Base-by-base conservation (phyloP, 2,329 filamentous ascomycete species). In the Chrysoporthe cubensis region DNA sequence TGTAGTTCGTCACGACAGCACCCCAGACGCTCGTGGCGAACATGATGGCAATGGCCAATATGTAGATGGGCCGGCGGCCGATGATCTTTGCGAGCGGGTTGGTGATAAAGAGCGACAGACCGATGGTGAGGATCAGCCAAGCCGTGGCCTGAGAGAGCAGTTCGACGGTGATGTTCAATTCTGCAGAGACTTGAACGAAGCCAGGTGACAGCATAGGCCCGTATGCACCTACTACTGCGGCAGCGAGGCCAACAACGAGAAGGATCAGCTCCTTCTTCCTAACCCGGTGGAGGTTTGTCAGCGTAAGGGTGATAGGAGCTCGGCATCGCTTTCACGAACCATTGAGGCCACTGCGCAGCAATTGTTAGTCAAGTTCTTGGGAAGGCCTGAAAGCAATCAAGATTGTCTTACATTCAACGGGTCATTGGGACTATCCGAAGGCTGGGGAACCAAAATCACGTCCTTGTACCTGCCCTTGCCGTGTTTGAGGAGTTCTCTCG, bases 41-140 rank as follows among this genome's bases (percentile, higher is more conserved):
- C 76, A 86, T 83, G 66, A 84, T 79, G 50, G 80, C 71, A 66
- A 80, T 82, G 50, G 81, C 80, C 26, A 82, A 46, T 3, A 85
- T 74, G 73, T 84, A 86, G 4, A 86, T 79, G 1, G 84, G 82
- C 2, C 84, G 78, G 26, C 81, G 79, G 16, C 84, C 85, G 66
- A 81, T 77, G 65, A 84, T 83, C 63, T 84, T 82, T 2, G 84
- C 84, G 5, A 86, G 75, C 0, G 84, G 84, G 71, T 84, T 84
- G 69, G 82, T 80, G 62, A 86, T 76, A 71, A 86, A 83, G 50
- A 85, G 78, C 1, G 80, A 80, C 1, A 83, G 72, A 4, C 83
- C 84, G 26, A 85, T 78, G 44, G 79, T 77, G 16, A 86, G 77
- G 46, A 84, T 82, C 5, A 83, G 74, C 82, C 82, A 85, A 1